Evolutionary conservation across 805 yeast genomes (phyloP), one percentile per base, ranked within the genome.

Genomic region (Metschnikowia bowlesiae): DNA sequence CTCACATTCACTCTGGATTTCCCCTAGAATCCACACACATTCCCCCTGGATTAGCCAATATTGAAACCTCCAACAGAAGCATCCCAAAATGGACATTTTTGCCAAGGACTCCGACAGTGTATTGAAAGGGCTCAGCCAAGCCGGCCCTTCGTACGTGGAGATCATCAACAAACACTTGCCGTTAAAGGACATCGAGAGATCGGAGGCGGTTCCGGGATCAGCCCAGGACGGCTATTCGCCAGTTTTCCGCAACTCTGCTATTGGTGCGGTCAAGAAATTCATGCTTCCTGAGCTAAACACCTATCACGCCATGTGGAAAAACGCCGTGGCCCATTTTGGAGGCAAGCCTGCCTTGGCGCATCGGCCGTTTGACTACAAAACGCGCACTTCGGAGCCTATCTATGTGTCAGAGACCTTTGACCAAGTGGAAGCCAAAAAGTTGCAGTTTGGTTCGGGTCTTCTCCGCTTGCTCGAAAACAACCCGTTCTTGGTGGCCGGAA

Each of bases 251-350:
- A 81, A 65, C 54, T 47, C 46, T 13, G 63, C 64, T 16, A 55
- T 62, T n/a, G 56, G 57, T 2, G 58, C 59, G 8, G 42, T 70
- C 57, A 66, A 78, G 22, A 65, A 68, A 11, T 35, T 53, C 53
- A 67, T 79, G n/a, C 77, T 78, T 53, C 75, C 78, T 1, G 59
- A 67, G 1, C 62, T 82, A 48, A 58, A 62, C 49, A 81, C 85
- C 0, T 68, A 72, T 40, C 68, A 71, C 57, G 72, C 70, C 18
- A 62, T 78, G 46, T 80, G 81, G 62, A 67, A 70, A 51, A 68
- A 70, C 47, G 59, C 81, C 0, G 73, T 65, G 1, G 59, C 61
- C n/a, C 50, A 60, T 14, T 69, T 68, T 57, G 71, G 73, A 1
- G 49, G 71, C 8, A 54, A 62, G 36, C 72, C 69, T 8, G 75